These are phyloP conservation scores for Tolypocladium guangdongense DNA, from an alignment of 2,329 filamentous ascomycete species.

Conservation along the genomic window DNA sequence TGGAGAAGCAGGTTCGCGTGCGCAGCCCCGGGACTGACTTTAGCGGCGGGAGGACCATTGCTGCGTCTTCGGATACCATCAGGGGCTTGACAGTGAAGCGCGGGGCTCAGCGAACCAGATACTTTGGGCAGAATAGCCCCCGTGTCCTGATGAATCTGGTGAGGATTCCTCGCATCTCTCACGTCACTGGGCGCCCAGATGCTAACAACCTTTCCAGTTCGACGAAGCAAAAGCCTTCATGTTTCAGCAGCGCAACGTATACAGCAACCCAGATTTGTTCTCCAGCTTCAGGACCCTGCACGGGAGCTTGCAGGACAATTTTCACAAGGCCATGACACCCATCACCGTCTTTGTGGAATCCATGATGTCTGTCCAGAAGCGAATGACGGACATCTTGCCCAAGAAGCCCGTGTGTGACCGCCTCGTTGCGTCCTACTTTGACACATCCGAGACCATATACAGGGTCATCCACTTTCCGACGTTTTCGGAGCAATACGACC, in stretches of 20 bases:
- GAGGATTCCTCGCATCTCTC: conserved; percentile 8
- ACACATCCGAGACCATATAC: conserved; percentile 40
- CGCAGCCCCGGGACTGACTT: conserved; percentile 29
- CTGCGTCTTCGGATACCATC: conserved; percentile 33
- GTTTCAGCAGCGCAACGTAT: conserved; percentile 27
- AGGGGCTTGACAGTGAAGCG: conserved; percentile 38
- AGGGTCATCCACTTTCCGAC: conserved; percentile 41
- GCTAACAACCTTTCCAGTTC: conserved; percentile 26
- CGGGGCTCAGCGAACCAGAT: conserved; percentile 34
- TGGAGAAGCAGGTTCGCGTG: conserved; percentile 38
- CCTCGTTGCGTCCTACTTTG: conserved; percentile 37
- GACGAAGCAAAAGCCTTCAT: conserved; percentile 43
- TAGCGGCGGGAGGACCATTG: conserved; percentile 18
- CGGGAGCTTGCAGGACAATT: conserved; percentile 33
- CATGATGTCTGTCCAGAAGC: conserved; percentile 45
- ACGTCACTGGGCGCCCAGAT: no score
- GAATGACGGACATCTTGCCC: conserved; percentile 46
- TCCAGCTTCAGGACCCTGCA: conserved; percentile 29
- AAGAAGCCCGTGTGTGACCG: conserved; percentile 39
- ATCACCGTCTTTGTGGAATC: conserved; percentile 48
- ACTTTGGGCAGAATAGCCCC: conserved; percentile 42
- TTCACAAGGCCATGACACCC: conserved; percentile 34
- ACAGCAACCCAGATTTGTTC: conserved; percentile 7
- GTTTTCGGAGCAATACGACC: conserved; percentile 38
- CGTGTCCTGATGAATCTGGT: conserved; percentile 44